phyloP scores from a whole-genome alignment of 208 protist species.

The Angomonas ambiguus region DNA sequence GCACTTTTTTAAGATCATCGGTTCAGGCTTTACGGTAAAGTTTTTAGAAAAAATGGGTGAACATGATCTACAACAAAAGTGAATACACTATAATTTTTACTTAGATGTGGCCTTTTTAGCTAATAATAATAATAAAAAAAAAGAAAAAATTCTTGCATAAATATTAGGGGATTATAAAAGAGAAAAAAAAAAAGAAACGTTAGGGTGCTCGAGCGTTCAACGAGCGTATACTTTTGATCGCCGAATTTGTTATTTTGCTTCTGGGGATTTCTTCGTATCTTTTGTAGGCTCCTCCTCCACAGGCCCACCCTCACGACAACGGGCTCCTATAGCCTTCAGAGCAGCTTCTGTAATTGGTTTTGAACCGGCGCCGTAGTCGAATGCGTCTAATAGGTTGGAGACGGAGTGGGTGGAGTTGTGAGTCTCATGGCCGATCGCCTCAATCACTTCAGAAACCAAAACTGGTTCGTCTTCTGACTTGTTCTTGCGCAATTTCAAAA shows the following conservation, averaged over 20 bases:
- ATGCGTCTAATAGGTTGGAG: slow-evolving; percentile 86
- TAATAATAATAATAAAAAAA: slow-evolving; percentile 12
- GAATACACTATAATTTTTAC: not conserved
- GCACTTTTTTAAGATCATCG: not conserved
- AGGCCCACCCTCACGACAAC: slow-evolving; percentile 43
- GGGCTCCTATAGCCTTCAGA: slow-evolving; percentile 75
- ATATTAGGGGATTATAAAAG: not conserved
- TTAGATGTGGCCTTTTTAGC: not conserved
- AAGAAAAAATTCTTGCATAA: slow-evolving; percentile 1
- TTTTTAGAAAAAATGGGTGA: not conserved
- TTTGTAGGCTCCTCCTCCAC: slow-evolving; percentile 1
- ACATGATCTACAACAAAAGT: not conserved
- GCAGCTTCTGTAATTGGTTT: slow-evolving; percentile 77
- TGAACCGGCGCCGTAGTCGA: slow-evolving; percentile 79
- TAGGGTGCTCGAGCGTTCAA: not conserved
- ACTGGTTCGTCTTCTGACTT: slow-evolving; percentile 75
- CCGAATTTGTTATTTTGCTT: not conserved
- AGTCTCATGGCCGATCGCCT: slow-evolving; percentile 76
- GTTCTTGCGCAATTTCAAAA: slow-evolving; percentile 62
- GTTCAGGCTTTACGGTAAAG: not conserved
- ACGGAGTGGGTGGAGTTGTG: slow-evolving; percentile 86
- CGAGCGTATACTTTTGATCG: not conserved
- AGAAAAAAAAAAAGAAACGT: not conserved
- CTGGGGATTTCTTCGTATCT: slow-evolving; percentile 4
- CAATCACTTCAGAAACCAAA: slow-evolving; percentile 79